Conservation (phyloP, 129 eudicot genomes). For the Kitagawia praeruptora region DNA sequence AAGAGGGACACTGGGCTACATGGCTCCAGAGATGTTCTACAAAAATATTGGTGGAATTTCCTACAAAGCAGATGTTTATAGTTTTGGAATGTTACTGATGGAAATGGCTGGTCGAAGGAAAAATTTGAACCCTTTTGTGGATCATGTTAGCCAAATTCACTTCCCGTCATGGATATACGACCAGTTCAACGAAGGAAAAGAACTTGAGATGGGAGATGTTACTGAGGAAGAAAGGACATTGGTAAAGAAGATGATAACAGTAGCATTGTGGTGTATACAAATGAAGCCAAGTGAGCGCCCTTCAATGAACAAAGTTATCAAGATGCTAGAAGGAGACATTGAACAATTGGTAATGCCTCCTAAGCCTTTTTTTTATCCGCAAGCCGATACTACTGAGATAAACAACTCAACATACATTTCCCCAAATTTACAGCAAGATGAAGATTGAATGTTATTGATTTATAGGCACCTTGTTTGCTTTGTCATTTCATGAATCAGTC, state of each 20-base stretch:
- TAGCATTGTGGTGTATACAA: not conserved
- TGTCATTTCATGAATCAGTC: not conserved
- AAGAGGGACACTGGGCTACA: constrained; percentile 4
- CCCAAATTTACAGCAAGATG: not conserved
- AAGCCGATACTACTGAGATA: not conserved
- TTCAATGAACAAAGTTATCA: not conserved
- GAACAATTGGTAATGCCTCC: not conserved
- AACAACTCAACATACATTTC: too few species aligned
- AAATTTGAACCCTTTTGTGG: not conserved
- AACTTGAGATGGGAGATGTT: not conserved
- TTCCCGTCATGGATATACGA: not conserved
- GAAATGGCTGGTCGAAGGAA: constrained; percentile 1
- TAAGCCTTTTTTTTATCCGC: constrained; percentile 1
- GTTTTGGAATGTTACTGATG: constrained; percentile 1
- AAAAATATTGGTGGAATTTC: constrained; percentile 7
- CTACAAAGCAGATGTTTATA: constrained; percentile 7
- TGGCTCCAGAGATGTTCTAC: constrained; percentile 3
- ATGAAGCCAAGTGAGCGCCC: not conserved
- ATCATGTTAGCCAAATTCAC: constrained; percentile 5
- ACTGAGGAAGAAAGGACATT: not conserved
- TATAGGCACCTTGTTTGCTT: not conserved
- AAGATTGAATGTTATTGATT: not conserved
- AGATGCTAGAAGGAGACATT: constrained; percentile 3
- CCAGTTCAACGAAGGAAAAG: not conserved
- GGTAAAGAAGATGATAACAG: not conserved